Conservation (phyloP, 2,329 filamentous ascomycete species). For the Botryotinia convoluta region DNA sequence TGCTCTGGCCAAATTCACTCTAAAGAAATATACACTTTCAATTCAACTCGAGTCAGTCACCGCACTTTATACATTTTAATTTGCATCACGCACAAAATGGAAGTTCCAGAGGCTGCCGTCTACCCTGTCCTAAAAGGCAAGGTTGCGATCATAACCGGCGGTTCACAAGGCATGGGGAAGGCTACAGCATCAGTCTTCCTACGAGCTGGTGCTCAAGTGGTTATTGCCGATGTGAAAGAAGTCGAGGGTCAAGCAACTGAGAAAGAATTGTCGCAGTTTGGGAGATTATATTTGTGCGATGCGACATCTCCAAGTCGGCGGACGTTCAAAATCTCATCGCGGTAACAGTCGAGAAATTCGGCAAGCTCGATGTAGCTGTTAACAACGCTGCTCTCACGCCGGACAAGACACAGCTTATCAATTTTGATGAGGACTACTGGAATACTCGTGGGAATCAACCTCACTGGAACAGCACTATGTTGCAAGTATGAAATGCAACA, state of each 20-base stretch:
- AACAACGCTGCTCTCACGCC: slow-evolving; percentile 47
- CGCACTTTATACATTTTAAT: not conserved
- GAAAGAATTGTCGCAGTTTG: slow-evolving; percentile 12
- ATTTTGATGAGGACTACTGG: slow-evolving; percentile 17
- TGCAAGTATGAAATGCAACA: slow-evolving; percentile 19
- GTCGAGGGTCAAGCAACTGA: slow-evolving; percentile 3
- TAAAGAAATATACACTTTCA: not conserved
- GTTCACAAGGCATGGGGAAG: slow-evolving; percentile 40
- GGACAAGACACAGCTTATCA: slow-evolving; percentile 6
- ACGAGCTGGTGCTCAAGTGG: slow-evolving; percentile 14
- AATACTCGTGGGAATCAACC: slow-evolving; percentile 14
- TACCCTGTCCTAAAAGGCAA: slow-evolving; percentile 23
- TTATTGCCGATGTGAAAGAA: slow-evolving; percentile 14
- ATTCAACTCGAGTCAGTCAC: not conserved
- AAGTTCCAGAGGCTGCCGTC: slow-evolving; percentile 17
- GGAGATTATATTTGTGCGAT: slow-evolving; percentile 10
- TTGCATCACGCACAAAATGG: slow-evolving; percentile 1
- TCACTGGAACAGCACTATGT: slow-evolving; percentile 18
- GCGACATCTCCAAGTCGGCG: slow-evolving; percentile 16
- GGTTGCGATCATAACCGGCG: slow-evolving; percentile 26
- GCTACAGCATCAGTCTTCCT: slow-evolving; percentile 15
- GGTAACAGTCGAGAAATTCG: slow-evolving; percentile 46
- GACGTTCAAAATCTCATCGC: slow-evolving; percentile 16
- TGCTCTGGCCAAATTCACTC: not conserved
- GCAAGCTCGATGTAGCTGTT: slow-evolving; percentile 52